phyloP scores from a whole-genome alignment of 1,284 basidiomycete species.

The Agroathelia rolfsii region DNA sequence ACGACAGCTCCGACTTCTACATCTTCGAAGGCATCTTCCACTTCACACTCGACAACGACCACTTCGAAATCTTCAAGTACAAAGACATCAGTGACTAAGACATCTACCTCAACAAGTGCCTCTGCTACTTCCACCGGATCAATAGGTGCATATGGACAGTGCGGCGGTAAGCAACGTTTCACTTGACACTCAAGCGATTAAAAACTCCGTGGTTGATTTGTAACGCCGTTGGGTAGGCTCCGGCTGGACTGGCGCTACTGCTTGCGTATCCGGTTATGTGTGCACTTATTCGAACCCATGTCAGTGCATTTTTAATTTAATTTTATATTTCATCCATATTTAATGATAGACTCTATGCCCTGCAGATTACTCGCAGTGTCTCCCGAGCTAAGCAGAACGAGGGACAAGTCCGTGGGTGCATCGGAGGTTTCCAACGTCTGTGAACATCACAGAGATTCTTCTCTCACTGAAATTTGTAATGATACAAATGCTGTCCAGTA shows the following conservation, averaged over 20 bases:
- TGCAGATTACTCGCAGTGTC: slow-evolving; percentile 38
- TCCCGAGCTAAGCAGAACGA: too few species aligned
- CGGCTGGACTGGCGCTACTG: slow-evolving; percentile 36
- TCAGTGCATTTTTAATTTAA: slow-evolving; percentile 22
- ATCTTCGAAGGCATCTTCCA: slow-evolving; percentile 1
- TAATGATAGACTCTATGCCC: slow-evolving; percentile 5
- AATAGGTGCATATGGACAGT: slow-evolving; percentile 32
- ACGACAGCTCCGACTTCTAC: slow-evolving; percentile 5
- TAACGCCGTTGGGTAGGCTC: too few species aligned
- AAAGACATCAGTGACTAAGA: too few species aligned
- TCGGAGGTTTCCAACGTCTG: too few species aligned
- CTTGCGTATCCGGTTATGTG: slow-evolving; percentile 31
- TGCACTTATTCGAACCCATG: slow-evolving; percentile 32
- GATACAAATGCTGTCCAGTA: too few species aligned
- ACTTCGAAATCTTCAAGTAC: slow-evolving; percentile 15
- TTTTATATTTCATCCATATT: not conserved
- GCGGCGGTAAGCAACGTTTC: too few species aligned
- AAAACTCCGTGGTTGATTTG: too few species aligned
- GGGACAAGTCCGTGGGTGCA: too few species aligned
- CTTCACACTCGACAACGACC: slow-evolving; percentile 7
- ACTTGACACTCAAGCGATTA: too few species aligned
- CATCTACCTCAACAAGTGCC: too few species aligned
- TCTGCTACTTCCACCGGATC: slow-evolving; percentile 18
- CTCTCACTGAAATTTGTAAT: too few species aligned
- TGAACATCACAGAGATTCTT: too few species aligned